Evolutionary conservation across 331 rosid genomes (phyloP).

Genomic region (Prunus yedoensis): DNA sequence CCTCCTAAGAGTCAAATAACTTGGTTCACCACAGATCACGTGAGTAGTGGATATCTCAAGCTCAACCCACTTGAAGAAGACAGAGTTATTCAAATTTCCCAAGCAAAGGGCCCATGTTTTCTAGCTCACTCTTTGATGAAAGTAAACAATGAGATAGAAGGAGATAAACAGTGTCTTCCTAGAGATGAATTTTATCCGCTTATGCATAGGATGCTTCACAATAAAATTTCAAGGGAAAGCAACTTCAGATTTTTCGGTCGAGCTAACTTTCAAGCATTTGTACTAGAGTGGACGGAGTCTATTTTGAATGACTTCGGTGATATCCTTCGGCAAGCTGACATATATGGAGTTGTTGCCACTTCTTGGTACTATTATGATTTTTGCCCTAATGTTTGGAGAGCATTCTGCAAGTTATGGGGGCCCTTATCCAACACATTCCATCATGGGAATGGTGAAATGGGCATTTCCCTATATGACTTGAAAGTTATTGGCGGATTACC

Average conservation of each 20-base stretch:
- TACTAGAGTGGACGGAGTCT: neutral
- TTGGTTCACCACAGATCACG: no score
- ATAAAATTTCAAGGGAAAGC: neutral
- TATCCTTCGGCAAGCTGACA: neutral
- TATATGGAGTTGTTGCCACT: neutral
- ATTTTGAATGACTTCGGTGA: neutral
- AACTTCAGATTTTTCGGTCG: accelerated
- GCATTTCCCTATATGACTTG: neutral
- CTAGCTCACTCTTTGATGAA: no score
- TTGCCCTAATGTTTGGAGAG: neutral
- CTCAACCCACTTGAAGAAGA: no score
- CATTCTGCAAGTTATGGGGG: neutral
- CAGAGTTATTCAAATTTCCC: no score
- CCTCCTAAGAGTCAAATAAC: no score
- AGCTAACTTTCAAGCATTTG: neutral
- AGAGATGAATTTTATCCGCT: no score
- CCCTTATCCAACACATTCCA: neutral
- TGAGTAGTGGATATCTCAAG: no score
- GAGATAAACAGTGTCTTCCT: no score
- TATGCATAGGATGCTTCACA: neutral
- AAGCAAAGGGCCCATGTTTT: neutral
- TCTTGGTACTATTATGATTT: neutral
- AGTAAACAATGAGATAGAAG: no score
- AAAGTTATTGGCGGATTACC: neutral
- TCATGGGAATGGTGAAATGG: neutral